Base-by-base conservation (phyloP, 2,329 filamentous ascomycete species). In the Alternaria sp. region DNA sequence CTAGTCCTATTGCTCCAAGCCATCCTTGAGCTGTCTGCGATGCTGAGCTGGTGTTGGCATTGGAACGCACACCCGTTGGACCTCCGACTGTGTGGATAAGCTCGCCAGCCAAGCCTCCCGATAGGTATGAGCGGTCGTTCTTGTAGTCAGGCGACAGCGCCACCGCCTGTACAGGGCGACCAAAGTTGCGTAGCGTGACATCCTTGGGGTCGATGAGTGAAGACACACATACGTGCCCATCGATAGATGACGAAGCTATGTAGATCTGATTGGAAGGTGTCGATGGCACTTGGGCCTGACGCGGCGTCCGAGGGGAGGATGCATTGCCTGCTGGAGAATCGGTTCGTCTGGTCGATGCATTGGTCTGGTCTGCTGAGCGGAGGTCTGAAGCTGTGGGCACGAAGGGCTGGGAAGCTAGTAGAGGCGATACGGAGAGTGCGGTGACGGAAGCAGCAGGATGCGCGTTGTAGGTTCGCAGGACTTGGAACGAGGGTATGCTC, bases 81-180 rank as follows among this genome's bases (percentile, higher is more conserved):
- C 93, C 94, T 8, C 93, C 94, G 1, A 90, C 86, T 0, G 96
- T 98, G 49, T 98, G 83, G 32, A 99, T 91, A 11, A 99, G 84
- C 68, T 92, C 93, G 0, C 95, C 96, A 21, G 95, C 93, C 51
- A 93, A 85, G 0, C 96, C 96, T 45, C 96, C 96, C 0, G 95
- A 98, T 1, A 99, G 82, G 76, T 97, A 99, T 3, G 90, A 92
- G 59, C 90, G 87, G 77, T 99, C 96, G 61, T 87, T 92, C 77
- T 92, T 97, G 83, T 93, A 99, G 56, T 98, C 93, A 0, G 96
- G 96, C 0, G 96, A 98, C n/a, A 99, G 81, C 0, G 94, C 93
- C 2, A 99, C 93, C 6, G 93, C 90, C 75, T 97, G 93, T 3
- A 99, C 89, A 0, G 96, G 96, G 5, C 96, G 88, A 2, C 93